Evolutionary conservation across 2,329 filamentous ascomycete species (phyloP).

Genomic region (Emergomyces pasteurianus): DNA sequence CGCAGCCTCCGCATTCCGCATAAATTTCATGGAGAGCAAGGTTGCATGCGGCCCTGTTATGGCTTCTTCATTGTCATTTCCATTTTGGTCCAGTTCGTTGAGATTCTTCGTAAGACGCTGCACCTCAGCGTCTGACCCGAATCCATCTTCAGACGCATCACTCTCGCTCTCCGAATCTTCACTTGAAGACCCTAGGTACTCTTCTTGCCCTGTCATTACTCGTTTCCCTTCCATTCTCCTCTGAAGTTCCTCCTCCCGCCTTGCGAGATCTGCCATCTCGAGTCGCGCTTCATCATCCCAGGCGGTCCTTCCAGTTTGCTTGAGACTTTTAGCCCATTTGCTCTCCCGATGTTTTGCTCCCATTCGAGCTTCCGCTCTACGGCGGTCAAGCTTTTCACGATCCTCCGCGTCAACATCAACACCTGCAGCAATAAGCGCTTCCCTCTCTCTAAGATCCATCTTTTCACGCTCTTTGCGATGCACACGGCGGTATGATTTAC

Average conservation of each 20-base stretch:
- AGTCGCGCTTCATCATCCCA: slow-evolving; percentile 82
- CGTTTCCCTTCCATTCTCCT: slow-evolving; percentile 64
- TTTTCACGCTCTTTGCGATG: slow-evolving; percentile 68
- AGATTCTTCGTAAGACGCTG: slow-evolving; percentile 31
- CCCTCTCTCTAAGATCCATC: slow-evolving; percentile 44
- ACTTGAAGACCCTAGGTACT: slow-evolving; percentile 36
- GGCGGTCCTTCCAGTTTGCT: slow-evolving; percentile 62
- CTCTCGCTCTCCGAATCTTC: slow-evolving; percentile 51
- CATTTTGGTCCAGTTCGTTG: slow-evolving; percentile 36
- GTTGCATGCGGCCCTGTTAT: slow-evolving; percentile 45
- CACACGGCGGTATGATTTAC: slow-evolving; percentile 83
- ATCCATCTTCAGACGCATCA: slow-evolving; percentile 46
- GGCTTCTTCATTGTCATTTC: slow-evolving; percentile 26
- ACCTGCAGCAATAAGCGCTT: slow-evolving; percentile 47
- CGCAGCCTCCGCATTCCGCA: slow-evolving; percentile 75
- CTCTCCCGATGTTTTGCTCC: slow-evolving; percentile 75
- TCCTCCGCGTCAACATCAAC: slow-evolving; percentile 53
- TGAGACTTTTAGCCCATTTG: slow-evolving; percentile 82
- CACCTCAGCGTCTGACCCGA: slow-evolving; percentile 24
- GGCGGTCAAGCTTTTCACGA: slow-evolving; percentile 55
- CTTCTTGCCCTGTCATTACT: slow-evolving; percentile 49
- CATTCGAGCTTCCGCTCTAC: slow-evolving; percentile 72
- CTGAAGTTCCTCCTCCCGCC: slow-evolving; percentile 69
- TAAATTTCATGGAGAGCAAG: slow-evolving; percentile 81
- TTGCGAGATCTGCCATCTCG: slow-evolving; percentile 68